Conservation (phyloP, 2,329 filamentous ascomycete species). For the Fusarium sp. region DNA sequence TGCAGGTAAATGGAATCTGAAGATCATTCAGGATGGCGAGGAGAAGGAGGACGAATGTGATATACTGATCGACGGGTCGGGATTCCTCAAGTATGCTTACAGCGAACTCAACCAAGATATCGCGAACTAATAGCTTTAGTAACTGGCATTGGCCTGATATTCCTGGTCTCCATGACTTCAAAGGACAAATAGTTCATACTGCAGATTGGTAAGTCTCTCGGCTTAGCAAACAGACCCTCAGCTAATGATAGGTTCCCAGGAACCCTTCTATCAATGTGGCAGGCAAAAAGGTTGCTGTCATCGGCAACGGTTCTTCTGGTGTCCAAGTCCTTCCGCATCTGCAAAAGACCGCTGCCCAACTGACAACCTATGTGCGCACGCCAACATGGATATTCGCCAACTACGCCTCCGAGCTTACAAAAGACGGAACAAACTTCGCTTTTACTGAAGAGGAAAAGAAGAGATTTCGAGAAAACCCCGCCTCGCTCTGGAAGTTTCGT, state of each 20-base stretch:
- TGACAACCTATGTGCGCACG: neutral
- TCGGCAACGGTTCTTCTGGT: conserved; percentile 60
- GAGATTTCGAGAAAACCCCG: neutral
- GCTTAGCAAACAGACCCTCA: no score
- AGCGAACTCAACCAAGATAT: accelerated
- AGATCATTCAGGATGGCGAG: neutral
- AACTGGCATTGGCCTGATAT: conserved; percentile 55
- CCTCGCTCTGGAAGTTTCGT: neutral
- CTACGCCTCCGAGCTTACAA: neutral
- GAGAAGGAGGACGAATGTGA: neutral
- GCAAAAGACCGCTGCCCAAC: neutral
- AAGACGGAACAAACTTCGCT: neutral
- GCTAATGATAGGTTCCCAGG: no score
- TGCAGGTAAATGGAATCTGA: neutral
- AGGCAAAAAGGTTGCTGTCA: conserved; percentile 56
- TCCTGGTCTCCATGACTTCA: conserved; percentile 56
- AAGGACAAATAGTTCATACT: conserved; percentile 60
- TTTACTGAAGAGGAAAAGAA: neutral
- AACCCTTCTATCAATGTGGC: conserved; percentile 46
- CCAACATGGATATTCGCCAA: neutral
- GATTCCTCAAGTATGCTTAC: neutral
- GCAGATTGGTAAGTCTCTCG: conserved; percentile 43
- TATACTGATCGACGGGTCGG: neutral
- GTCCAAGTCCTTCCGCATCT: conserved; percentile 39
- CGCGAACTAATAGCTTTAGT: neutral